Base-by-base conservation (phyloP, 1,284 basidiomycete species). In the Tremellales sp. region DNA sequence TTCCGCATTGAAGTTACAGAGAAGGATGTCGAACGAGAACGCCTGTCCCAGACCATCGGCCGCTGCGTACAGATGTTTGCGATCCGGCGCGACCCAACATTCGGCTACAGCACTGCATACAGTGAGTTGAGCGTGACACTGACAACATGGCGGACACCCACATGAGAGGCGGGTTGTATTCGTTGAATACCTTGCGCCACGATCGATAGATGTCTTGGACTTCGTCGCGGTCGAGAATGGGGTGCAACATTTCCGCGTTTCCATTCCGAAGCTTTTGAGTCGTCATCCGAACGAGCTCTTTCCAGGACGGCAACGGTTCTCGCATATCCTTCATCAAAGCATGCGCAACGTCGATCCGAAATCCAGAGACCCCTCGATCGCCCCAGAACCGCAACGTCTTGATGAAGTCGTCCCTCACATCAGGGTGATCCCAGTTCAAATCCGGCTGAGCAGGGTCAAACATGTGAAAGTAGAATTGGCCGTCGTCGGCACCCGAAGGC, bases 301-400 rank as follows among this genome's bases (percentile, higher is more conserved):
- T 41, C 42, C 56, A 48, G 5, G 32, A 42, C 3, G 43, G 47
- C n/a, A 64, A 32, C 3, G 54, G 52, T 2, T 44, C 43, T n/a
- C 38, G 24, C 44, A 66, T 45, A 41, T 67, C 49, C 52, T 69
- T 69, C 32, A 47, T 43, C 33, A 61, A 45, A 10, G 45, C 62
- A 41, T 65, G 58, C 6, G 67, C 67, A 34, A 69, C 67, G 33
- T 69, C 67, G 26, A 69, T 55, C 13, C 83, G 74, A 69, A 87
- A 89, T 2, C 86, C 87, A 51, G 85, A 81, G 50, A 83, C 82
- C 4, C 86, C 85, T 50, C 81, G 75, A 48, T 83, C 78, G 21
- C 83, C 76, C 86, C 85, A 89, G 70, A 86, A 88, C 27, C 72
- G 68, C 78, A 88, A 83, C 31, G 82, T 70, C 34, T 81, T 78